Conservation (phyloP, 306 rosid species). For the Cucurbita moschata region DNA sequence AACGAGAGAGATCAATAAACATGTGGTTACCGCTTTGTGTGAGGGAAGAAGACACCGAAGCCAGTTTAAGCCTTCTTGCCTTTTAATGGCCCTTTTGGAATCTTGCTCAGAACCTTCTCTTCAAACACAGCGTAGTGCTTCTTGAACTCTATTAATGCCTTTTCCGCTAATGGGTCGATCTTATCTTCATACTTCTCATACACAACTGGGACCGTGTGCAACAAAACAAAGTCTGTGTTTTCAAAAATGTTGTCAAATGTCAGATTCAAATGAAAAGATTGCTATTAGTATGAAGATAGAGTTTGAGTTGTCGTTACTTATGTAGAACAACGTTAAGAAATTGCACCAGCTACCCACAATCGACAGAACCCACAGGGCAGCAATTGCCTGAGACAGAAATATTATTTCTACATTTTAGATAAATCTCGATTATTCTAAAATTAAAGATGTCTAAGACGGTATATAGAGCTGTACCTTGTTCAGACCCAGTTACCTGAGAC, state of each 20-base stretch:
- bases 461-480: too few species aligned
- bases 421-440: not conserved
- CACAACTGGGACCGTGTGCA: conserved; percentile 72
- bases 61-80: conserved; percentile 34
- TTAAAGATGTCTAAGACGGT: not conserved
- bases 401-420: not conserved
- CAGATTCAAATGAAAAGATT: not conserved
- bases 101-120: conserved; percentile 76
- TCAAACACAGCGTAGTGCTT: conserved; percentile 85
- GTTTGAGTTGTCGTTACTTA: conserved; percentile 33
- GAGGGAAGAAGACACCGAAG: not conserved
- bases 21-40: not conserved
- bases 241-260: not conserved
- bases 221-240: conserved; percentile 74
- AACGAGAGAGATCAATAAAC: not conserved
- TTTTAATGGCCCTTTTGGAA: conserved; percentile 54
- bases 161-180: conserved; percentile 72
- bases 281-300: not conserved
- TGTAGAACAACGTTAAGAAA: conserved; percentile 84
- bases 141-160: conserved; percentile 46
- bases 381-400: conserved; percentile 40
- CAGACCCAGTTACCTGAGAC: not conserved
- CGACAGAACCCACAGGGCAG: conserved; percentile 76
- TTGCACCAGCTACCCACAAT: conserved; percentile 53
- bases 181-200: conserved; percentile 76